Conservation (phyloP, 305 asterid genomes). For the Fraxinus albicans region DNA sequence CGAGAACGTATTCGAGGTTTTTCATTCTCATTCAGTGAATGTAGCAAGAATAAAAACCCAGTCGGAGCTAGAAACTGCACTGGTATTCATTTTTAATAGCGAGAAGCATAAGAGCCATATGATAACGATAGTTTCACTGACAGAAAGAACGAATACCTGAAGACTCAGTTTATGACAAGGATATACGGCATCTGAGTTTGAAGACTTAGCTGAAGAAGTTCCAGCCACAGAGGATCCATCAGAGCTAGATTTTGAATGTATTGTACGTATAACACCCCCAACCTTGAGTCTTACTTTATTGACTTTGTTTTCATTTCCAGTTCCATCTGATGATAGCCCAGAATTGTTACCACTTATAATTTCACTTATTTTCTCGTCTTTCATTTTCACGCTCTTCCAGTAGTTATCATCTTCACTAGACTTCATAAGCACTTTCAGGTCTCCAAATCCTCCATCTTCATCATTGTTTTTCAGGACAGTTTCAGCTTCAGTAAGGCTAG, state of each 20-base stretch:
- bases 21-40: neutral
- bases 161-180: constrained; percentile 29
- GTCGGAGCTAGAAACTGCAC: neutral
- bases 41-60: neutral
- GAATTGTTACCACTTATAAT: constrained; percentile 23
- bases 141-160: constrained; percentile 34
- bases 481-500: constrained; percentile 41
- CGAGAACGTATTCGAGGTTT: neutral
- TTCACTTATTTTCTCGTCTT: constrained; percentile 23
- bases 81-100: neutral
- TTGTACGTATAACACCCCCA: constrained; percentile 72
- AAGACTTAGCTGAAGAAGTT: constrained; percentile 42
- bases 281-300: constrained; percentile 73
- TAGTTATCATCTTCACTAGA: constrained; percentile 27
- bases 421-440: constrained; percentile 21
- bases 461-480: constrained; percentile 24
- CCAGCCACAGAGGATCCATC: constrained; percentile 50
- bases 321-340: constrained; percentile 38
- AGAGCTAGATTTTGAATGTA: constrained; percentile 47
- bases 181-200: constrained; percentile 34
- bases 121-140: neutral
- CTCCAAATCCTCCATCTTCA: constrained; percentile 30
- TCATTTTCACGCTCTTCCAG: constrained; percentile 26
- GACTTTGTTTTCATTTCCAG: constrained; percentile 41
- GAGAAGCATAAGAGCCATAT: neutral